Conservation (phyloP, 192 early-diverging fungal genomes). For the Funneliformis mosseae region DNA sequence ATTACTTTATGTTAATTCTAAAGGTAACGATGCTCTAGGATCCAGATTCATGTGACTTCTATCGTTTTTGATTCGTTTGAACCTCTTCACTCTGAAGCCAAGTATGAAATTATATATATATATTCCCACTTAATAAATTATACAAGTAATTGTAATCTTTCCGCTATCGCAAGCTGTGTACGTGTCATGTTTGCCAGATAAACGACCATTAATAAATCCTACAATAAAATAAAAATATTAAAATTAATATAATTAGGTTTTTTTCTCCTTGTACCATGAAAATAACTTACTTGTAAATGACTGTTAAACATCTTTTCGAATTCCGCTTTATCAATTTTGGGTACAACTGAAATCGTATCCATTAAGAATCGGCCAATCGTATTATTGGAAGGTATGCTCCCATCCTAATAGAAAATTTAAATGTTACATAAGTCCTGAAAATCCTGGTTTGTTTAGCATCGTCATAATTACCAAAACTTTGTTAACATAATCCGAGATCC, state of each 20-base stretch:
- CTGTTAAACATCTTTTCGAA: conserved; percentile 94
- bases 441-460: neutral
- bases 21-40: no score
- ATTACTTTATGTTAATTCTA: no score
- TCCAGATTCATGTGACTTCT: no score
- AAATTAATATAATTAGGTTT: neutral
- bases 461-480: conserved; percentile 58
- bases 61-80: no score
- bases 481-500: conserved; percentile 80
- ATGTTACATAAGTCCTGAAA: neutral
- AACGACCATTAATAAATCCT: conserved; percentile 95
- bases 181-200: conserved; percentile 95
- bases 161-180: conserved; percentile 92
- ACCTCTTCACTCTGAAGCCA: no score
- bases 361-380: conserved; percentile 89
- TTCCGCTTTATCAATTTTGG: conserved; percentile 78
- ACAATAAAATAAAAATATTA: neutral
- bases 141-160: conserved; percentile 80
- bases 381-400: conserved; percentile 64
- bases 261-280: neutral
- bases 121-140: conserved; percentile 37
- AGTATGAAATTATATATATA: no score
- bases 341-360: conserved; percentile 90
- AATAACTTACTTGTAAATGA: conserved; percentile 64
- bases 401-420: conserved; percentile 38